Evolutionary conservation across 2,329 filamentous ascomycete genomes (phyloP).

Genomic region (Fusarium veterinarium): DNA sequence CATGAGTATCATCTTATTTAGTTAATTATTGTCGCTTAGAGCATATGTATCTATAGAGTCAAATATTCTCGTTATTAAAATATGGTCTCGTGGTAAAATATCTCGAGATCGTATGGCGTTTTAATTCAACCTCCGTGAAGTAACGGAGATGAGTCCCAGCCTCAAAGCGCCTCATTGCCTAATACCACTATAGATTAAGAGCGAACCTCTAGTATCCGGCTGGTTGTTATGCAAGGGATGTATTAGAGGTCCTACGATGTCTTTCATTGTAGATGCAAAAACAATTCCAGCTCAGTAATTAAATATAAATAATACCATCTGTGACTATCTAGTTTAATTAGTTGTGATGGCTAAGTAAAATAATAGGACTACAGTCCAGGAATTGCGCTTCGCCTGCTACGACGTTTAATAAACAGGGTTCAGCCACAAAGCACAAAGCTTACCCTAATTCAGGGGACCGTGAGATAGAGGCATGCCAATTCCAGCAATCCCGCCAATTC

Average conservation of each 20-base stretch:
- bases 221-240: neutral
- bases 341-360: neutral
- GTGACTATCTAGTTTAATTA: accelerated
- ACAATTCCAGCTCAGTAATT: neutral
- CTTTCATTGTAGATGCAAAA: accelerated
- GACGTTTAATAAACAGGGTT: accelerated
- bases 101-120: no score
- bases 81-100: neutral
- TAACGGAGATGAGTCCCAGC: neutral
- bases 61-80: no score
- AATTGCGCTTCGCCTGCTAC: neutral
- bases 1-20: conserved; percentile 2
- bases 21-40: neutral
- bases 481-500: neutral
- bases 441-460: neutral
- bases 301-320: neutral
- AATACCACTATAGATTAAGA: accelerated
- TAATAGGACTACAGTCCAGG: accelerated
- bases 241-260: neutral
- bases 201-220: accelerated
- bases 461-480: neutral
- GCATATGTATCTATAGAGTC: neutral
- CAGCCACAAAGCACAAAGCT: neutral
- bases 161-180: neutral
- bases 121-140: neutral